Evolutionary conservation across 2,329 filamentous ascomycete genomes (phyloP), one percentile per base, ranked within the genome.

Genomic region (Teratosphaeria destructans): DNA sequence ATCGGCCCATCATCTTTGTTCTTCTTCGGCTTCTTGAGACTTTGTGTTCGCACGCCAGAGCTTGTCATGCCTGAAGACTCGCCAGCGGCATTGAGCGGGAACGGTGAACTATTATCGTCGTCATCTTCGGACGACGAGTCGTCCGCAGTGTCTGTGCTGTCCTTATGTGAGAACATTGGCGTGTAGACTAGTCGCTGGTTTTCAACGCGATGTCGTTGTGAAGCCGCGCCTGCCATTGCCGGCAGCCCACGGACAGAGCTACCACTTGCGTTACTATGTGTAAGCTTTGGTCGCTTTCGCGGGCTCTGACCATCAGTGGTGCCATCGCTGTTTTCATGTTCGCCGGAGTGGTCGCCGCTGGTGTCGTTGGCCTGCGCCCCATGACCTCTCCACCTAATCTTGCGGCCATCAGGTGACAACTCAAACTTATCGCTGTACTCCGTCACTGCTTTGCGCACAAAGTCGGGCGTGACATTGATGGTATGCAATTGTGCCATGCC

Each of bases 401-500:
- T 92, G 56, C 85, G 83, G 0, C 89, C 89, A 66, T 94, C 90
- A 0, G 78, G 77, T 0, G 89, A 93, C 0, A 95, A 71, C 69
- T 95, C 88, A 57, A 95, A 85, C 66, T 87, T 88, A 23, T 82
- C 81, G 66, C 89, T 93, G 64, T 85, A 82, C 56, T 88, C 84
- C 0, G 78, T 76, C 1, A 95, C 79, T 0, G 90, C 88, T 39
- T 82, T 82, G 60, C 88, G 85, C 47, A 94, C 85, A 66, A 93
- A 93, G 32, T 87, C 84, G 0, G 86, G 81, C 0, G 90, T 91
- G 1, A 95, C 89, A 60, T 90, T 92, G 65, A 94, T 81, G 0
- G 91, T 93, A 67, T 95, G 90, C 19, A 95, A 76, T 73, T 95
- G 90, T 0, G 90, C 90, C 78, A 95, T 82, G 68, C 87, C 91